Base-by-base conservation (phyloP, 768 basidiomycete genomes). In the Naganishia friedmannii region DNA sequence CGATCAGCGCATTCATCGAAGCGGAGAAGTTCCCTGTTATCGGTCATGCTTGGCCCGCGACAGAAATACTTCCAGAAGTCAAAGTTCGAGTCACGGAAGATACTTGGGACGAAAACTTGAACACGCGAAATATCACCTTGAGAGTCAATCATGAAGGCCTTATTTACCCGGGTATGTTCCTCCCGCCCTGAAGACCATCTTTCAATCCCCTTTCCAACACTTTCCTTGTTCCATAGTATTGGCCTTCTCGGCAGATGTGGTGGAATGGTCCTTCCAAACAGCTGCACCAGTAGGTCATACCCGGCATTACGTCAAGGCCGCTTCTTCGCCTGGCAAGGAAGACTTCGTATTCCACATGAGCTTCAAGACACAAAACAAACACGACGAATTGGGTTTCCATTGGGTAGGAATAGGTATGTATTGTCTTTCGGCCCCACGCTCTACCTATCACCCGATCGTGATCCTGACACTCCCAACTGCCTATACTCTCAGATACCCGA, bases 291-390 rank as follows among this genome's bases (percentile, higher is more conserved):
- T 87, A 65, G 89, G 90, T 68, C 83, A 85, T 73, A 86, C 86
- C 8, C 86, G 93, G 9, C 95, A 98, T 76, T 91, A 93, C 74
- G 86, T 97, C 82, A 96, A 93, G 77, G 92, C 94, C 78, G 92
- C 87, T 0, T 92, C 93, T 2, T 92, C 90, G 79, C 92, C 91
- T 74, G 89, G 88, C 0, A 85, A 85, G 12, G 86, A 91, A 68
- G 83, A 84, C 0, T 94, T 91, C 86, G 83, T 85, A 0, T 82
- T 96, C 51, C 86, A 91, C 72, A 83, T 97, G 71, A 86, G 88
- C 4, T 58, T 79, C 60, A 74, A 71, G 17, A 73, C 72, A 55
- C 51, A 56, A 0, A 73, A 76, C 17, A 65, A 48, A 8, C 70
- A 74, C 9, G 76, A 73, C 4, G 65, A 78, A 37, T 80, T 93